phyloP scores from a whole-genome alignment of 768 basidiomycete genomes.

The Crepidotus variabilis region DNA sequence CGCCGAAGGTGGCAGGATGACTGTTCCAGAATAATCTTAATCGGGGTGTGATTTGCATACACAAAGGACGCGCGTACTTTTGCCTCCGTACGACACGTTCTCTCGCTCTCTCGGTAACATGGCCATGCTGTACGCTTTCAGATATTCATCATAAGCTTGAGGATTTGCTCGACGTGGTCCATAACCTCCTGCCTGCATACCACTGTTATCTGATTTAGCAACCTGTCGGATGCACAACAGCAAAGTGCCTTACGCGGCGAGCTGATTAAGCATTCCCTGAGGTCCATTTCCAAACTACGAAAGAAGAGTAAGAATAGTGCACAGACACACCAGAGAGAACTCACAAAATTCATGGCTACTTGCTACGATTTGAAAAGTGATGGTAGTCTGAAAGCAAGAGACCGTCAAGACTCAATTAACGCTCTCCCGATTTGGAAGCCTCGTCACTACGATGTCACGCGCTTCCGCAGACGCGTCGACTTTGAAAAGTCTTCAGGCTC shows the following conservation, averaged over 20 bases:
- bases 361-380: constrained; percentile 2
- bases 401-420: constrained; percentile 15
- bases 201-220: constrained; percentile 30
- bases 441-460: constrained; percentile 34
- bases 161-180: constrained; percentile 52
- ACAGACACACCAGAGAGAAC: constrained; percentile 12
- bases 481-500: constrained; percentile 14
- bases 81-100: constrained; percentile 95
- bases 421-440: constrained; percentile 11
- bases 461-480: constrained; percentile 30
- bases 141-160: constrained; percentile 84
- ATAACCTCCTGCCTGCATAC: constrained; percentile 48
- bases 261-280: constrained; percentile 59
- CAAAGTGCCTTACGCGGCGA: constrained; percentile 48
- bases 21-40: constrained; percentile 35
- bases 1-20: constrained; percentile 96
- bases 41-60: constrained; percentile 5
- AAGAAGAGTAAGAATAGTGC: constrained; percentile 7
- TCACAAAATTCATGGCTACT: constrained; percentile 41
- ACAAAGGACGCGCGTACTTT: constrained; percentile 54
- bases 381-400: constrained; percentile 9
- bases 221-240: constrained; percentile 6
- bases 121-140: constrained; percentile 93
- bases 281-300: constrained; percentile 50
- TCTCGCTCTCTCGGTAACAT: constrained; percentile 87